A percentile compares a stretch with the other conserved stretches of the same genome.
phyloP scores from a whole-genome alignment of 176 grass and related monocot species.

The Triticum turgidum region DNA sequence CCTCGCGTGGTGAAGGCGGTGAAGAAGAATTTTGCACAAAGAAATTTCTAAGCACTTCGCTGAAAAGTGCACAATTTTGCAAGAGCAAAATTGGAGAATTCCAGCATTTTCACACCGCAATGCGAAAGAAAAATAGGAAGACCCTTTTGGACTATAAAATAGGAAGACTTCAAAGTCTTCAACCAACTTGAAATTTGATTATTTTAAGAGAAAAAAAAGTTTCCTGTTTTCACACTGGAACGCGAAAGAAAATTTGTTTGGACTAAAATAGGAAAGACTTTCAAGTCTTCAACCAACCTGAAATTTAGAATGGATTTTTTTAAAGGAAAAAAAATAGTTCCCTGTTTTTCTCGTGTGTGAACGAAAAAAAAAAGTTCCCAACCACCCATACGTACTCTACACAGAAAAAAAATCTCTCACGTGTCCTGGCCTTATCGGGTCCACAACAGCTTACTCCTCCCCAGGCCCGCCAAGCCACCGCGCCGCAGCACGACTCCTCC shows the following conservation, averaged over 20 bases:
- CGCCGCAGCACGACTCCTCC: not conserved
- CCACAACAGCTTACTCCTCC: constrained; percentile 9
- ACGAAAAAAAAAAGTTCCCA: not conserved
- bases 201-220: too few species aligned
- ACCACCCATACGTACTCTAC: not conserved
- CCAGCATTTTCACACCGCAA: not conserved
- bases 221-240: not conserved
- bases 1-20: too few species aligned
- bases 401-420: constrained; percentile 17
- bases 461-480: constrained; percentile 36
- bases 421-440: constrained; percentile 45
- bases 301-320: not conserved
- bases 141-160: not conserved
- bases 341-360: not conserved
- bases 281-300: not conserved
- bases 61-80: not conserved
- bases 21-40: too few species aligned
- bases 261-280: not conserved
- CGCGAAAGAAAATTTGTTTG: not conserved
- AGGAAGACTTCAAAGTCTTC: too few species aligned
- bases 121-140: not conserved
- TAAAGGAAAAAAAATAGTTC: not conserved
- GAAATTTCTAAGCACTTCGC: not conserved
- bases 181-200: too few species aligned
- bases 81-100: not conserved